phyloP scores from a whole-genome alignment of 495 filamentous ascomycete genomes.

The Aspergillus hancockii region DNA sequence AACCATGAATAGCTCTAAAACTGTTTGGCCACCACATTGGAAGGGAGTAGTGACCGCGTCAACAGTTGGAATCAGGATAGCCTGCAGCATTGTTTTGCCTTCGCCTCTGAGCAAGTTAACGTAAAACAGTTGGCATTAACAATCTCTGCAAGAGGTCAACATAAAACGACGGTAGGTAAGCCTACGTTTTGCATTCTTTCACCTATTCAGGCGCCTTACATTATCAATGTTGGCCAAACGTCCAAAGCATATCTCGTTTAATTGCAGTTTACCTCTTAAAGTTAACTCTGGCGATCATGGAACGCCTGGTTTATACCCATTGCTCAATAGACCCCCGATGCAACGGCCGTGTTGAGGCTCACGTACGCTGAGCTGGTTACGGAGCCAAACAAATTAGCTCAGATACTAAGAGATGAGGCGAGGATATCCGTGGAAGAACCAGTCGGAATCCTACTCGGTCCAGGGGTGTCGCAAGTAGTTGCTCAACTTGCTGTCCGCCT shows the following conservation, averaged over 20 bases:
- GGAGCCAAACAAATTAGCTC: constrained; percentile 1
- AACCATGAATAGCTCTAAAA: not conserved
- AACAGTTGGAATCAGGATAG: not conserved
- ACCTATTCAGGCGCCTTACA: too few species aligned
- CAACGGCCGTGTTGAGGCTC: constrained; percentile 5
- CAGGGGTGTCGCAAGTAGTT: constrained; percentile 2
- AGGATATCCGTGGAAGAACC: constrained; percentile 2
- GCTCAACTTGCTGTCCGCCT: constrained; percentile 10
- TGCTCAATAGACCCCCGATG: constrained; percentile 2
- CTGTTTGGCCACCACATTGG: not conserved
- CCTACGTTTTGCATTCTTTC: too few species aligned
- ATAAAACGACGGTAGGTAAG: not conserved
- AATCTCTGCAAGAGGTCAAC: not conserved
- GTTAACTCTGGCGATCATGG: not conserved
- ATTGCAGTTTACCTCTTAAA: not conserved
- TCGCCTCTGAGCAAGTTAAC: not conserved
- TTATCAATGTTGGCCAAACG: too few species aligned
- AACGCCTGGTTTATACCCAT: constrained; percentile 5
- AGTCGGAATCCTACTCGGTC: constrained; percentile 4
- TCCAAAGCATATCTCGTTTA: not conserved
- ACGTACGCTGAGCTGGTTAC: constrained; percentile 9
- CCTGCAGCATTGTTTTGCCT: not conserved
- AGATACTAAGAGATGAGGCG: not conserved
- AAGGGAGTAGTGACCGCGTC: not conserved
- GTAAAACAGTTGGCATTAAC: too few species aligned